phyloP scores from a whole-genome alignment of 2,329 filamentous ascomycete species.

The Phyllosticta citriasiana region DNA sequence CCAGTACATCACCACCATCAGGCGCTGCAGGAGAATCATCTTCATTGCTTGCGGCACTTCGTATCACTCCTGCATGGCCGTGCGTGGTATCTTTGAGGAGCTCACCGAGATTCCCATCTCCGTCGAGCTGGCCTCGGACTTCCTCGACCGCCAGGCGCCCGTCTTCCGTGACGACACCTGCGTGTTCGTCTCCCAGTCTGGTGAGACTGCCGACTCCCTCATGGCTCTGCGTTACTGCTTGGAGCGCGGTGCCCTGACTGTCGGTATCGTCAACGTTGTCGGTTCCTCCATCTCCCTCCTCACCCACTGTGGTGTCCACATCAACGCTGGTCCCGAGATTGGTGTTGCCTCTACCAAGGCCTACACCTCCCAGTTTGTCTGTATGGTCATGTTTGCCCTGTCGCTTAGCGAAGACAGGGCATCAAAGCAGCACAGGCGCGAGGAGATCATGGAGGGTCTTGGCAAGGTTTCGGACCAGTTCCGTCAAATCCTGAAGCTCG shows the following conservation, averaged over 20 bases:
- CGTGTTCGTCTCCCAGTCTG: constrained; percentile 97
- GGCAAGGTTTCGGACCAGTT: constrained; percentile 83
- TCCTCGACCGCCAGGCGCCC: constrained; percentile 89
- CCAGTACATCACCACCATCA: constrained; percentile 93
- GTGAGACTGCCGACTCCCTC: constrained; percentile 94
- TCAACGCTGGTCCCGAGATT: constrained; percentile 97
- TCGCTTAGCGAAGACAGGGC: constrained; percentile 94
- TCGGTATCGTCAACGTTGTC: constrained; percentile 97
- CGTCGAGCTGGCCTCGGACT: constrained; percentile 94
- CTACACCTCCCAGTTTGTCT: constrained; percentile 98
- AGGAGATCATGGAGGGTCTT: constrained; percentile 94
- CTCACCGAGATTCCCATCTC: constrained; percentile 95
- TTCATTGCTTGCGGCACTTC: constrained; percentile 98
- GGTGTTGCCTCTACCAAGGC: constrained; percentile 99
- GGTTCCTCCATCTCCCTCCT: constrained; percentile 97
- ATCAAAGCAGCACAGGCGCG: constrained; percentile 81
- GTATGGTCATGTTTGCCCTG: constrained; percentile 99
- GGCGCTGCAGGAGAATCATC: constrained; percentile 92
- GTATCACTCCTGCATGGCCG: constrained; percentile 99
- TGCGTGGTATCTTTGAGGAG: constrained; percentile 95
- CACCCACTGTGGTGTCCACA: constrained; percentile 98
- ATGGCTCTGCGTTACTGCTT: constrained; percentile 97
- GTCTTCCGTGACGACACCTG: constrained; percentile 99
- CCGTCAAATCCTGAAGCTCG: constrained; percentile 80
- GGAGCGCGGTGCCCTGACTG: constrained; percentile 91